Evolutionary conservation across 306 rosid genomes (phyloP).

Genomic region (Prunus padus): DNA sequence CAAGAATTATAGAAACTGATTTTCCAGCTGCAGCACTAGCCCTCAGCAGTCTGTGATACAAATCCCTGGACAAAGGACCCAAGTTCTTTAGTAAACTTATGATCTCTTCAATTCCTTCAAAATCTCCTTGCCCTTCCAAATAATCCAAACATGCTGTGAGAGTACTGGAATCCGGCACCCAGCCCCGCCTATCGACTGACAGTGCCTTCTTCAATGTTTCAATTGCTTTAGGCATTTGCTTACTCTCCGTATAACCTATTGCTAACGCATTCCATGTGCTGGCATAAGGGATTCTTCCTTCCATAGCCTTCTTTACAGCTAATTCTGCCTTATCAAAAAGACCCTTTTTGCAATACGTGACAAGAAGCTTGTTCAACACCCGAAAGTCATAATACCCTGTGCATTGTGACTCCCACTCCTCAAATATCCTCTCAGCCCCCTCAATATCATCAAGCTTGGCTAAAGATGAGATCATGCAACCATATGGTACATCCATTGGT

Average conservation of each 20-base stretch:
- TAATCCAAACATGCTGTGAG: constrained; percentile 32
- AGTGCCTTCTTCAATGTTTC: constrained; percentile 39
- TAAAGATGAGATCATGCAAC: constrained; percentile 36
- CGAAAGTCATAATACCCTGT: constrained; percentile 32
- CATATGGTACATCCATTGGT: constrained; percentile 19
- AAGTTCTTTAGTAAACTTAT: constrained; percentile 9
- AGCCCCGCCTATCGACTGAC: constrained; percentile 24
- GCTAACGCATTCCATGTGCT: constrained; percentile 39
- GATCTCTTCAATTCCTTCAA: constrained; percentile 31
- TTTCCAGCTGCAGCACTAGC: constrained; percentile 22
- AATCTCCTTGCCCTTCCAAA: constrained; percentile 35
- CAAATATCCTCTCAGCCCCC: constrained; percentile 36
- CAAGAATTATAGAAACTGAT: constrained; percentile 20
- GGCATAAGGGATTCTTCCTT: constrained; percentile 31
- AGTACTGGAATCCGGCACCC: constrained; percentile 23
- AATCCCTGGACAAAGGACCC: constrained; percentile 20
- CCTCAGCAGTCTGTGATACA: constrained; percentile 28
- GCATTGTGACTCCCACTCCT: constrained; percentile 42
- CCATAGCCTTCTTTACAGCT: constrained; percentile 13
- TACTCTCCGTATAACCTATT: constrained; percentile 26
- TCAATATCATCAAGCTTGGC: constrained; percentile 36
- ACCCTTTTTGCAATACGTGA: constrained; percentile 41
- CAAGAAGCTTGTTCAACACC: constrained; percentile 36
- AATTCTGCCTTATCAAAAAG: constrained; percentile 38
- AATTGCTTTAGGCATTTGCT: constrained; percentile 27